These are phyloP conservation scores for Rubia balearica DNA, from an alignment of 305 asterid species.

Conservation along the genomic window DNA sequence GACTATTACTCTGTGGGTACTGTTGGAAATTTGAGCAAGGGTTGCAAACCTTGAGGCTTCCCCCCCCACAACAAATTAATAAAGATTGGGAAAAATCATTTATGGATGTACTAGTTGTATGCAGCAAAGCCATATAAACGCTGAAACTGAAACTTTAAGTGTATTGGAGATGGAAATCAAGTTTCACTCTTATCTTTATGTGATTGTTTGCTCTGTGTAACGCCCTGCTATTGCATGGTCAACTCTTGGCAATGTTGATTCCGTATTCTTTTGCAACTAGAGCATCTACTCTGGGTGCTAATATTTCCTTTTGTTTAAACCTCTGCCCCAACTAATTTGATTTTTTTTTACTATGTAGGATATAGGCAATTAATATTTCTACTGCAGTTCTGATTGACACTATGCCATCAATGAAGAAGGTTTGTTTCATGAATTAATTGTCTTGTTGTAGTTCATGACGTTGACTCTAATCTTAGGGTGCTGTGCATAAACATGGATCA, in stretches of 20 bases:
- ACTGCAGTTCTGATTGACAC: conserved; percentile 11
- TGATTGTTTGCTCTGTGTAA: not conserved
- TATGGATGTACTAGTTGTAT: not conserved
- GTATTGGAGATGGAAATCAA: not conserved
- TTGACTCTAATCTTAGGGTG: not conserved
- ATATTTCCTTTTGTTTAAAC: not conserved
- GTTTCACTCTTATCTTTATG: not conserved
- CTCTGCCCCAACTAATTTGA: conserved; percentile 8
- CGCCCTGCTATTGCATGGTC: not conserved
- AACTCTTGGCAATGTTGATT: not conserved
- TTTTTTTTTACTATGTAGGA: conserved; percentile 14
- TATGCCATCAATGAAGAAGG: conserved; percentile 27
- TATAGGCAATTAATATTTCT: conserved; percentile 16
- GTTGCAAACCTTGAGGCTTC: not conserved
- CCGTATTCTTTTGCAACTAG: not conserved
- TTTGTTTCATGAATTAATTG: not conserved
- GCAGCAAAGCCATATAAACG: not conserved
- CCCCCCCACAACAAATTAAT: not conserved
- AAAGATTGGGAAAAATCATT: not conserved
- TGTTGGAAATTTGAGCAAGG: not conserved
- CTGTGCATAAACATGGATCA: not conserved
- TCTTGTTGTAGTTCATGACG: not conserved
- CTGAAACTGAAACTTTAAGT: not conserved
- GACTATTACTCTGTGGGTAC: not conserved
- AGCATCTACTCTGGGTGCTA: not conserved